Evolutionary conservation across 768 basidiomycete genomes (phyloP).

Genomic region (Suillus sp.): DNA sequence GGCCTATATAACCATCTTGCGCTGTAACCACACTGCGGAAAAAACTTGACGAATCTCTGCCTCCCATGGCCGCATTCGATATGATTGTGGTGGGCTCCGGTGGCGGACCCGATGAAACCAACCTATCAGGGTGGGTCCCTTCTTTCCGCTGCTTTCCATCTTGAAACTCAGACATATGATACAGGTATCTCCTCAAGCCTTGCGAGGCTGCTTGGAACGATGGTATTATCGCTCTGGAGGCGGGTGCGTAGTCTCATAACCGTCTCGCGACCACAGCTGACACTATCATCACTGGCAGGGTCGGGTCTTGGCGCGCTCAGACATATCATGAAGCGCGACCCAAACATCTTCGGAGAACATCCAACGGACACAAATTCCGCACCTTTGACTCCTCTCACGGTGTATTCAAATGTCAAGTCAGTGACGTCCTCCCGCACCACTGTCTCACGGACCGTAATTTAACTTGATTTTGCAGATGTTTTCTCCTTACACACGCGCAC

Average conservation of each 20-base stretch:
- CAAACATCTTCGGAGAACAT: constrained; percentile 50
- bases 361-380: constrained; percentile 16
- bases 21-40: not conserved
- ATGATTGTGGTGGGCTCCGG: constrained; percentile 81
- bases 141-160: constrained; percentile 18
- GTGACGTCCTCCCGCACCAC: constrained; percentile 8
- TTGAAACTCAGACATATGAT: constrained; percentile 2
- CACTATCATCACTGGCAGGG: constrained; percentile 49
- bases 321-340: constrained; percentile 57
- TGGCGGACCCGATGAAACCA: constrained; percentile 88
- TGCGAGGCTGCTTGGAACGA: constrained; percentile 67
- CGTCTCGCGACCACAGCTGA: constrained; percentile 6
- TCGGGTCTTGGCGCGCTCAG: constrained; percentile 83
- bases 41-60: constrained; percentile 1
- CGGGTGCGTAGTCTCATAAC: constrained; percentile 51
- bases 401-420: constrained; percentile 40
- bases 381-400: constrained; percentile 24
- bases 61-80: constrained; percentile 58
- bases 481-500: constrained; percentile 87
- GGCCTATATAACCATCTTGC: constrained; percentile 14
- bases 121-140: constrained; percentile 76
- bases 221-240: constrained; percentile 84
- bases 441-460: not conserved
- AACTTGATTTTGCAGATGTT: constrained; percentile 49
- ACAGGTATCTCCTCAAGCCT: constrained; percentile 88